Evolutionary conservation across 2,329 filamentous ascomycete species (phyloP), one percentile per base, ranked within the genome.

Genomic region (Blumeriella jaapii): DNA sequence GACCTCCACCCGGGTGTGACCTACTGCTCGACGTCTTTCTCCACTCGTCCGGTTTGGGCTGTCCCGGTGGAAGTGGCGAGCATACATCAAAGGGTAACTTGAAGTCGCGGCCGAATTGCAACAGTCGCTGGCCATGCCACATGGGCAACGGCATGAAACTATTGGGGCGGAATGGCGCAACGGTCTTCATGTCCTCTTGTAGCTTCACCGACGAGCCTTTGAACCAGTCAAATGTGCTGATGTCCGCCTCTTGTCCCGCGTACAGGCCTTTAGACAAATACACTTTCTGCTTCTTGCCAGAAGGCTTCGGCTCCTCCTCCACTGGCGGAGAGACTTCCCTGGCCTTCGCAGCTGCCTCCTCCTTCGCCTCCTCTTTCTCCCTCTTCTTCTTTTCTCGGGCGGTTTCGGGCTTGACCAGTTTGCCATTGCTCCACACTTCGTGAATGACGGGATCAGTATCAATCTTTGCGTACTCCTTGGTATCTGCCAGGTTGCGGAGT

Each of bases 11-110:
- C 6, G 18, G 23, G 28, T 8, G 16, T 6, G 27, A 60, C 79
- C 65, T 65, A 93, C 84, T 96, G 60, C 82, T 91, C 45, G 85
- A 87, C 49, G 91, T 79, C 57, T 89, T 89, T 48, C 78, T 78
- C 82, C 87, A 98, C 51, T 93, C 85, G 47, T 93, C 79, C 1
- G 89, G 87, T 59, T 93, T 94, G 15, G 86, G 83, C 55, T 94
- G 83, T 31, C 82, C 85, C 2, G 78, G 74, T 3, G 84, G 81
- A 13, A 93, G 70, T 2, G 89, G 89, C 35, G 85, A 82, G 64
- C 89, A 96, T 30, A 94, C 68, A 55, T 94, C 82, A 53, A 76
- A 95, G 0, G 91, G 91, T 18, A 98, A 64, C 58, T 85, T 85
- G 61, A 93, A 96, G 55, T 93, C 78, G 32, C 82, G 70, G 10